Evolutionary conservation across 2,329 filamentous ascomycete species (phyloP), one percentile per base, ranked within the genome.

Genomic region (Xylariaceae sp.): DNA sequence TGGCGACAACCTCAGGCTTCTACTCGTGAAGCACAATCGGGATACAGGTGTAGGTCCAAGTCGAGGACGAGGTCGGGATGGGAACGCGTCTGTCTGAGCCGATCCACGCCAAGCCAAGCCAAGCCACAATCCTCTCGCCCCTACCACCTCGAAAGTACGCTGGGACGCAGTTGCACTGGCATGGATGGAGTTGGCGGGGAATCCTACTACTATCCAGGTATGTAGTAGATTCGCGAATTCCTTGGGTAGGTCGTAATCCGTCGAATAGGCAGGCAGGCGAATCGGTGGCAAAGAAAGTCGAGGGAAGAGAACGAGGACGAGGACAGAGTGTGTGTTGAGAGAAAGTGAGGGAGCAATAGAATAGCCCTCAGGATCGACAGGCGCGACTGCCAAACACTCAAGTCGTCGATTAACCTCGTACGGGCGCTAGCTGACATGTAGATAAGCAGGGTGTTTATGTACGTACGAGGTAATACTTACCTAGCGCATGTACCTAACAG

Each of bases 151-250:
- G 30, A 58, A 51, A 51, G 11, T 35, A 53, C 56, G 56, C 57
- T 47, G 51, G 60, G 63, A 45, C 58, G 63, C 60, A 60, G 61
- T 61, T 57, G 60, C 60, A 69, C 63, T 53, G 59, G 54, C 57
- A 57, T 62, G 60, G 56, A 54, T 39, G 17, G 47, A 58, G 53
- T 34, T 15, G 30, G 53, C n/a, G 18, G 11, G 30, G 55, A 34
- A 48, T 45, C 30, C 37, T 41, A 55, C 47, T 10, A 7, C 41
- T 45, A 17, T n/a, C 37, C 37, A 41, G 37, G 13, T 41, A 41
- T 30, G 23, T 30, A 30, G 23, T 30, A 30, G 23, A 30, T 30
- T 30, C 23, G 23, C 23, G 23, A 30, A 30, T 30, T 30, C 23
- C 23, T 30, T 30, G 23, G 23, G 23, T 30, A 30, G 23, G 23